These are phyloP conservation scores for Collybiopsis confluens DNA, from an alignment of 768 basidiomycete genomes.

Conservation along the genomic window DNA sequence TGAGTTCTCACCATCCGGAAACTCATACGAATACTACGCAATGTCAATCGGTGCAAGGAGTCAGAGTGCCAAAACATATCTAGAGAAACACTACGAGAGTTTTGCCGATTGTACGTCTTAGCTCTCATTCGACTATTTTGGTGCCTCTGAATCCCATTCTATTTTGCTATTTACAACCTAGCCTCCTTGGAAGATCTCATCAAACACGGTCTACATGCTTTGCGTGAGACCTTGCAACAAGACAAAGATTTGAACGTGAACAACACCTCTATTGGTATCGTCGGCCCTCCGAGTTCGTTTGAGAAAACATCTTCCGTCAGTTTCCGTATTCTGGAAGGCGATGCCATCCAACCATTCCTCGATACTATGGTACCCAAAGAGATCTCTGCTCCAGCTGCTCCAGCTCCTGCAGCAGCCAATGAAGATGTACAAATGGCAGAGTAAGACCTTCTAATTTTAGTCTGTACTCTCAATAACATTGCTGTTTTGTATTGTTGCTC, in stretches of 20 bases:
- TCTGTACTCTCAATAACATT: background rate
- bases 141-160: too few species aligned
- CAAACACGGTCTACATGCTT: conserved; percentile 88
- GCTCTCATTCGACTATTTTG: background rate
- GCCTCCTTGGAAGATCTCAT: conserved; percentile 85
- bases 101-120: conserved; percentile 68
- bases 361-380: conserved; percentile 76
- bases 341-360: conserved; percentile 69
- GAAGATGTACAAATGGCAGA: conserved; percentile 88
- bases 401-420: conserved; percentile 41
- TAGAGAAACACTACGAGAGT: conserved; percentile 89
- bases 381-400: conserved; percentile 32
- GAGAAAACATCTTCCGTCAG: conserved; percentile 49
- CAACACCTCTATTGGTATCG: conserved; percentile 94
- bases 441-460: conserved; percentile 6
- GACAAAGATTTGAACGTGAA: conserved; percentile 92
- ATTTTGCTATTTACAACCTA: conserved; percentile 23
- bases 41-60: conserved; percentile 98
- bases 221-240: conserved; percentile 96
- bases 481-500: too few species aligned
- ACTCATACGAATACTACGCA: conserved; percentile 95
- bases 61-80: conserved; percentile 97
- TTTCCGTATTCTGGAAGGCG: conserved; percentile 89
- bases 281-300: conserved; percentile 65
- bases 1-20: conserved; percentile 97